Evolutionary conservation across 805 yeast genomes (phyloP).

Genomic region (Cyberlindnera euphorbiiphila): DNA sequence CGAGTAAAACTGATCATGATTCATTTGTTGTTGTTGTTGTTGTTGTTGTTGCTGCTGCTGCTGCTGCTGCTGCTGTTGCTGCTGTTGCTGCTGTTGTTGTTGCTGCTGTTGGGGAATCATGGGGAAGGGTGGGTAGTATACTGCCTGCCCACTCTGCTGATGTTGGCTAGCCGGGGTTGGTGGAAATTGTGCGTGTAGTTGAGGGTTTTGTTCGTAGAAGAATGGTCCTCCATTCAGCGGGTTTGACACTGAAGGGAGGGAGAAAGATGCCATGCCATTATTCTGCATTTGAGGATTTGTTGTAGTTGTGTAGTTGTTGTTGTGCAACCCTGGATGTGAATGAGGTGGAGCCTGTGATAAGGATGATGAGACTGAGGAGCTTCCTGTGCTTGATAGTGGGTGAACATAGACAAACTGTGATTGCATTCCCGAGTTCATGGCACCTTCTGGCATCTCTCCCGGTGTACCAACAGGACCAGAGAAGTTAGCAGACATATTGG

Average conservation of each 20-base stretch:
- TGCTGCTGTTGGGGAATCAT: constrained; percentile 1
- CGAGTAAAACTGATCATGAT: not conserved
- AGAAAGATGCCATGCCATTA: constrained; percentile 2
- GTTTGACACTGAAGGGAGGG: constrained; percentile 4
- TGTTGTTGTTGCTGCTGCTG: constrained; percentile 3
- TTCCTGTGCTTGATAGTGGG: constrained; percentile 3
- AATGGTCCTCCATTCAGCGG: constrained; percentile 1
- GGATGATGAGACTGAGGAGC: constrained; percentile 7
- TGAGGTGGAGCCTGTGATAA: constrained; percentile 6
- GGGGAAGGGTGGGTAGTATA: not conserved
- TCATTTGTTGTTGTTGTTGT: constrained; percentile 1
- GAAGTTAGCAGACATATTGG: not conserved
- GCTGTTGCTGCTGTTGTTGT: constrained; percentile 4
- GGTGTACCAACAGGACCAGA: not conserved
- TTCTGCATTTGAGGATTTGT: not conserved
- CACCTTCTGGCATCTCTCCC: not conserved
- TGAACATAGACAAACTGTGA: not conserved
- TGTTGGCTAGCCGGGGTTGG: constrained; percentile 5
- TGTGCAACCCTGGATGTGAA: constrained; percentile 2
- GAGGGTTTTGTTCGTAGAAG: constrained; percentile 13
- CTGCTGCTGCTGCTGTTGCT: constrained; percentile 1
- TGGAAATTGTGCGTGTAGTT: constrained; percentile 3
- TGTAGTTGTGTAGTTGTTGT: constrained; percentile 8
- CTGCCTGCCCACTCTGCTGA: not conserved
- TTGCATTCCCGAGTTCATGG: not conserved